Evolutionary conservation across 1,284 basidiomycete genomes (phyloP).

Genomic region (Ceratobasidium sp.): DNA sequence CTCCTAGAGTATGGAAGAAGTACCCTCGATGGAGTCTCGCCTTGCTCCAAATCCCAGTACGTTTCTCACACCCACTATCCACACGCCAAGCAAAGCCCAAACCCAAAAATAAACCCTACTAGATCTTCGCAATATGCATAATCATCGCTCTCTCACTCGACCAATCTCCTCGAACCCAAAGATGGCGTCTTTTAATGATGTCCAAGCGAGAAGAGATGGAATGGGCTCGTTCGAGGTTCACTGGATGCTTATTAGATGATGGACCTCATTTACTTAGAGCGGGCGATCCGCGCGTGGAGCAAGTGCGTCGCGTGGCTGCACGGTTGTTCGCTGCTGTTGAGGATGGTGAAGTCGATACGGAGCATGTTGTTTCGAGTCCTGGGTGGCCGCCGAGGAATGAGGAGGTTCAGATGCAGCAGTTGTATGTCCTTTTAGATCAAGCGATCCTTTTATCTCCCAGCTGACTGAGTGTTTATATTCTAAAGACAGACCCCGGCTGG

Average conservation of each 20-base stretch:
- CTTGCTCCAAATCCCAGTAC: constrained; percentile 61
- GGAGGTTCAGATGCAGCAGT: constrained; percentile 17
- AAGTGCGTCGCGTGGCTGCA: constrained; percentile 53
- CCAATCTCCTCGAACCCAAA: constrained; percentile 60
- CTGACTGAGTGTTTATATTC: background rate
- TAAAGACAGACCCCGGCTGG: constrained; percentile 24
- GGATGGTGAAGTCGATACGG: constrained; percentile 23
- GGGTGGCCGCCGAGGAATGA: constrained; percentile 37
- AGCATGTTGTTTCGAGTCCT: constrained; percentile 37
- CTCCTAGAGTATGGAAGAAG: constrained; percentile 58
- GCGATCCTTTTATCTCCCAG: background rate
- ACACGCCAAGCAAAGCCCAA: background rate
- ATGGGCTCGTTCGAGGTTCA: constrained; percentile 62
- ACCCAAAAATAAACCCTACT: constrained; percentile 22
- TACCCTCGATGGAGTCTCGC: constrained; percentile 59
- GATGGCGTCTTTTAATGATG: constrained; percentile 67
- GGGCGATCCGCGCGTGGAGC: constrained; percentile 57
- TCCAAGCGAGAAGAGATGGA: constrained; percentile 63
- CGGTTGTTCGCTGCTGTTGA: constrained; percentile 29
- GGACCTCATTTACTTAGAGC: constrained; percentile 59
- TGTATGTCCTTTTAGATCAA: constrained; percentile 9
- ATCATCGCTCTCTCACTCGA: constrained; percentile 64
- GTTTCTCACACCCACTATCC: constrained; percentile 40
- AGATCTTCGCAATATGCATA: constrained; percentile 63
- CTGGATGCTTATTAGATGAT: constrained; percentile 57